Evolutionary conservation across 257 asterid species (phyloP).

Genomic region (Nicotiana noctiflora): DNA sequence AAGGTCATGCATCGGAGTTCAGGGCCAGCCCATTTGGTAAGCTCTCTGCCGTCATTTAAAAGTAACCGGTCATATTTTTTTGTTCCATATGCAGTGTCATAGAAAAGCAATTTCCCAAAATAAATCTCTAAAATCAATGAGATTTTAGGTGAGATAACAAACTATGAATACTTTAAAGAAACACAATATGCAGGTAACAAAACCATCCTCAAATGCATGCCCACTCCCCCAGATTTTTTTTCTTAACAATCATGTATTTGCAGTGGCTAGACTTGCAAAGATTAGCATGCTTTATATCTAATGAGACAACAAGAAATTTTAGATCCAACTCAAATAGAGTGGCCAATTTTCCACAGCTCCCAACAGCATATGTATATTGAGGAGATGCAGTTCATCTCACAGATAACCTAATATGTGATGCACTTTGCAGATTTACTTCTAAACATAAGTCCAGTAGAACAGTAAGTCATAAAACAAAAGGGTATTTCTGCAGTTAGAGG

Average conservation of each 20-base stretch:
- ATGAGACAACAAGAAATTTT: background rate
- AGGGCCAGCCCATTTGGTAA: too few relatives aligned
- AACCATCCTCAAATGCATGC: background rate
- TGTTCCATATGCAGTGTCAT: too few relatives aligned
- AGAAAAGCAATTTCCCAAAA: too few relatives aligned
- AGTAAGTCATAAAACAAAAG: background rate
- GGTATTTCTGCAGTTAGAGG: too few relatives aligned
- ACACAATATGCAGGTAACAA: background rate
- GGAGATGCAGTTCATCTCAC: background rate
- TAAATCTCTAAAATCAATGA: too few relatives aligned
- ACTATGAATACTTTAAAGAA: background rate
- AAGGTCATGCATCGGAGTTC: too few relatives aligned
- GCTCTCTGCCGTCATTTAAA: too few relatives aligned
- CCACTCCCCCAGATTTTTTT: background rate
- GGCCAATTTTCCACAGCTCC: background rate
- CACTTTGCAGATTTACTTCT: background rate
- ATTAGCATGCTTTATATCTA: background rate
- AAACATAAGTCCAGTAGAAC: background rate
- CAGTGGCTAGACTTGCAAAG: background rate
- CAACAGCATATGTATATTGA: background rate
- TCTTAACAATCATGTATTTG: too few relatives aligned
- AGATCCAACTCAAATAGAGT: background rate
- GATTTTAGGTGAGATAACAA: too few relatives aligned
- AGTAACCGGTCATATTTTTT: too few relatives aligned
- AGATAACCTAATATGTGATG: background rate